Evolutionary conservation across 75 land plant species (phyloP).

Genomic region (Pinus albicaulis): DNA sequence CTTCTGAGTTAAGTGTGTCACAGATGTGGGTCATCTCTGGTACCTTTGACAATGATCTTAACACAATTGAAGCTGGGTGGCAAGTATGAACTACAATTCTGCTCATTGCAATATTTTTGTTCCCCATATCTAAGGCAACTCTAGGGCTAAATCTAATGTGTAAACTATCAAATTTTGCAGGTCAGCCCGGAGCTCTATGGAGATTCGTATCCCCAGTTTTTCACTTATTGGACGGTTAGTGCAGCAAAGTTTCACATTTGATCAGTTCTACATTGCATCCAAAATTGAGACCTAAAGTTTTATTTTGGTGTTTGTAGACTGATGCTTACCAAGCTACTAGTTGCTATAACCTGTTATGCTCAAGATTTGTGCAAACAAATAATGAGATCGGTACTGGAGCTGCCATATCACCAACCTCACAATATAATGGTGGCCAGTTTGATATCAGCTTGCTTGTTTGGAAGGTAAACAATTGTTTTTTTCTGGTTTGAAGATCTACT

Average conservation of each 20-base stretch:
- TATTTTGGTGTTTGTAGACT: constrained; percentile 35
- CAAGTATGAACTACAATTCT: constrained; percentile 42
- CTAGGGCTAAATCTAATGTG: no score
- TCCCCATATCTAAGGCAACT: background rate
- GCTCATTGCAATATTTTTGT: background rate
- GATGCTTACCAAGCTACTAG: constrained; percentile 94
- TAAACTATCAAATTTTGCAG: constrained; percentile 26
- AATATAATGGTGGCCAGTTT: constrained; percentile 63
- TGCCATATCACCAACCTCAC: constrained; percentile 74
- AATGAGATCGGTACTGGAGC: constrained; percentile 85
- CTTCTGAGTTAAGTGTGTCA: constrained; percentile 73
- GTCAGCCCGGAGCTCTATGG: constrained; percentile 93
- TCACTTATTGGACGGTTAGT: constrained; percentile 94
- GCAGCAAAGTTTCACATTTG: background rate
- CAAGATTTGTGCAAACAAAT: constrained; percentile 90
- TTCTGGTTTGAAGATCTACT: background rate
- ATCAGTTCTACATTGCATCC: background rate
- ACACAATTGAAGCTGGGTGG: constrained; percentile 95
- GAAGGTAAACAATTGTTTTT: constrained; percentile 59
- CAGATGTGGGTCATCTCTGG: constrained; percentile 84
- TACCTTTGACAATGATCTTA: constrained; percentile 63
- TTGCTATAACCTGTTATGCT: constrained; percentile 92
- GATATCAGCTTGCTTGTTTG: constrained; percentile 81
- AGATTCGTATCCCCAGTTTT: constrained; percentile 77
- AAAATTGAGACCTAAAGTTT: background rate